Evolutionary conservation across 306 rosid species (phyloP).

Genomic region (Cucurbita pepo): DNA sequence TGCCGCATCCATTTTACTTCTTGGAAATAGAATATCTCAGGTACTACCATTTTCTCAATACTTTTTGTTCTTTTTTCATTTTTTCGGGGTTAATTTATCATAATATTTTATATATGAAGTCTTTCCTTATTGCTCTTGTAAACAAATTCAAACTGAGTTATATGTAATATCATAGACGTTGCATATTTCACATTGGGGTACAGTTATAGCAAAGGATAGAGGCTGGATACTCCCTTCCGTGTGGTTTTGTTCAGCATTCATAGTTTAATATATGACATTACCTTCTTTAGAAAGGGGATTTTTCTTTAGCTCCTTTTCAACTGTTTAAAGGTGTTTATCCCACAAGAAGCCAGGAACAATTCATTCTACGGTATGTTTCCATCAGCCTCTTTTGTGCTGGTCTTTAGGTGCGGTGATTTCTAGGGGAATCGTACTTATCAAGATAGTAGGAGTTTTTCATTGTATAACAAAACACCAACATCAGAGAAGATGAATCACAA

Average conservation of each 20-base stretch:
- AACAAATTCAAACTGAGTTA: background rate
- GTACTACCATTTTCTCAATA: constrained; percentile 11
- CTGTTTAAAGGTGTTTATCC: background rate
- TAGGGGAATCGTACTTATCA: background rate
- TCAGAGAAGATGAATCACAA: background rate
- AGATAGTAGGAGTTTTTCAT: background rate
- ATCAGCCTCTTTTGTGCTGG: background rate
- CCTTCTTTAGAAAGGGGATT: background rate
- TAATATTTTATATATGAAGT: background rate
- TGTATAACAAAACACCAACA: background rate
- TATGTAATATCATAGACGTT: background rate
- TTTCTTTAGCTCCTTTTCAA: background rate
- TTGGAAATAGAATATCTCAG: constrained; percentile 88
- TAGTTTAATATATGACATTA: background rate
- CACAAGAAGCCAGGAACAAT: background rate
- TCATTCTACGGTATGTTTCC: background rate
- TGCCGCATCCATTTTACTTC: constrained; percentile 85
- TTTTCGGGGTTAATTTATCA: background rate
- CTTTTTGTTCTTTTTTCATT: background rate
- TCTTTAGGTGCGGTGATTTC: background rate
- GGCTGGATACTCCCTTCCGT: background rate
- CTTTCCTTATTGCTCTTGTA: background rate
- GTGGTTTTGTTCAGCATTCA: background rate
- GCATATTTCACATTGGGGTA: background rate
- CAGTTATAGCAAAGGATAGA: background rate